phyloP scores from a whole-genome alignment of 192 early-diverging fungal genomes.

The Backusella macrospora region DNA sequence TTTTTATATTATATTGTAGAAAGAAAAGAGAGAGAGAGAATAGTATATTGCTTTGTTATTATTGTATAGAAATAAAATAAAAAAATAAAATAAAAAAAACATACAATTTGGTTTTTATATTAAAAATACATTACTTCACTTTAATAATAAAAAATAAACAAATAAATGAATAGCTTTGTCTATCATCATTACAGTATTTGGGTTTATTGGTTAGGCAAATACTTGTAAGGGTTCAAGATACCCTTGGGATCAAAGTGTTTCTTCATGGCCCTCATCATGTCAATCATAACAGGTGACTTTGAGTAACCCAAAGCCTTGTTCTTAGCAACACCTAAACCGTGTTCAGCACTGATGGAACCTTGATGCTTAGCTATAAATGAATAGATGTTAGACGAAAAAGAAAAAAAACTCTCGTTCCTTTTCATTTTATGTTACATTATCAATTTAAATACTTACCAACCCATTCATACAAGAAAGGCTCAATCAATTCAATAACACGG shows the following conservation, averaged over 20 bases:
- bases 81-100: too few relatives aligned
- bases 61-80: not conserved
- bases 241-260: slow-evolving; percentile 88
- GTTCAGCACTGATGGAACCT: slow-evolving; percentile 46
- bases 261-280: slow-evolving; percentile 87
- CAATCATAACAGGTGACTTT: slow-evolving; percentile 81
- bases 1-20: not conserved
- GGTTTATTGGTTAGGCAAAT: not conserved
- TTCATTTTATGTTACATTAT: too few relatives aligned
- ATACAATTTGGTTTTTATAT: too few relatives aligned
- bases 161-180: not conserved
- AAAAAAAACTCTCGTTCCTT: not conserved
- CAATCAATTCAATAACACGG: slow-evolving; percentile 72
- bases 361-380: slow-evolving; percentile 39
- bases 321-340: slow-evolving; percentile 78
- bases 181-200: not conserved
- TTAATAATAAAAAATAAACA: not conserved
- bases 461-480: slow-evolving; percentile 94
- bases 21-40: not conserved
- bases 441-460: slow-evolving; percentile 48
- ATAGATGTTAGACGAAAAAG: not conserved
- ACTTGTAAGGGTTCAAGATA: slow-evolving; percentile 91
- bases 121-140: too few relatives aligned
- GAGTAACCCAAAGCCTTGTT: slow-evolving; percentile 77
- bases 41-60: not conserved